Conservation (phyloP, 345 rosid species). For the Aquilaria yunnanensis region DNA sequence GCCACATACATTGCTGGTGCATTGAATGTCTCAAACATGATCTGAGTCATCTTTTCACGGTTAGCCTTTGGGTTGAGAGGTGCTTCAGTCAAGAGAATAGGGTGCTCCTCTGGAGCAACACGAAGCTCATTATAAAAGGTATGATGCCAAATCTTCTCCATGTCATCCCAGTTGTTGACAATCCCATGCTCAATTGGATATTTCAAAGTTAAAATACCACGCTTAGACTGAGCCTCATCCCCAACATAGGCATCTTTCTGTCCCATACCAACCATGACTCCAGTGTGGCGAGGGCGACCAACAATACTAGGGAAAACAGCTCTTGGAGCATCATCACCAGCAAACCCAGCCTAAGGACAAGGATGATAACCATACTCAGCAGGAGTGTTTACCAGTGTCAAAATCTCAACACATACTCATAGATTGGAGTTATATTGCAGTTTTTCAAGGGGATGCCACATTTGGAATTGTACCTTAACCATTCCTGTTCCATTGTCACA, state of each 20-base stretch:
- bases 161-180: conserved; percentile 80
- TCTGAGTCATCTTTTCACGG: conserved; percentile 80
- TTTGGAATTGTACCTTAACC: conserved; percentile 31
- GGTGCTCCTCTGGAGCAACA: conserved; percentile 78
- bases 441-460: neutral
- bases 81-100: conserved; percentile 74
- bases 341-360: conserved; percentile 53
- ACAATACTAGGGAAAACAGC: conserved; percentile 70
- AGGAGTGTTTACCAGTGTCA: neutral
- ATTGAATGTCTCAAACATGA: conserved; percentile 70
- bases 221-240: conserved; percentile 73
- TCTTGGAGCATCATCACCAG: conserved; percentile 69
- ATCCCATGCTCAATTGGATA: conserved; percentile 81
- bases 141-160: conserved; percentile 61
- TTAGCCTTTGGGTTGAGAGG: conserved; percentile 77
- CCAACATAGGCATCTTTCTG: conserved; percentile 74
- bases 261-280: conserved; percentile 78
- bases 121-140: conserved; percentile 79
- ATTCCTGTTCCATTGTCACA: conserved; percentile 51
- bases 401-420: neutral
- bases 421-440: neutral
- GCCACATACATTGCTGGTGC: conserved; percentile 80
- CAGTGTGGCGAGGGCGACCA: conserved; percentile 66
- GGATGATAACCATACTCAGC: neutral
- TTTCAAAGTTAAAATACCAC: conserved; percentile 68